These are phyloP conservation scores for Erigeron canadensis DNA, from an alignment of 129 eudicot genomes.

Conservation along the genomic window DNA sequence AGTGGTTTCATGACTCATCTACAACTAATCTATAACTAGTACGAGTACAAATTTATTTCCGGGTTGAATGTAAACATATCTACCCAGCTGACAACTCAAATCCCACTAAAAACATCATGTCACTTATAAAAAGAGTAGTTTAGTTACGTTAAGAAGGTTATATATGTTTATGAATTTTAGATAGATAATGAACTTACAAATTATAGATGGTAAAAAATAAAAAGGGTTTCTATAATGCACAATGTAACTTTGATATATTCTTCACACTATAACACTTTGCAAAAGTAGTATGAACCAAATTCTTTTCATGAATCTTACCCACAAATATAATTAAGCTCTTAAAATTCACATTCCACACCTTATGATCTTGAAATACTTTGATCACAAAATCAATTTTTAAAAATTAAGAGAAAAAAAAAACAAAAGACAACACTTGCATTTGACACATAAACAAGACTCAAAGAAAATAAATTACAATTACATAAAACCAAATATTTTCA, in stretches of 20 bases:
- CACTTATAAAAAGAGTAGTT: too few species aligned
- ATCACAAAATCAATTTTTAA: conserved; percentile 24
- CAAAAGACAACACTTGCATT: conserved; percentile 10
- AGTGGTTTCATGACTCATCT: conserved; percentile 5
- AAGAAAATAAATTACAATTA: conserved; percentile 21
- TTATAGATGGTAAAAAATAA: too few species aligned
- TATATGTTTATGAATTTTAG: too few species aligned
- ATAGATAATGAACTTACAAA: too few species aligned
- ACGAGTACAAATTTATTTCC: background rate
- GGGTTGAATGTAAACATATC: too few species aligned
- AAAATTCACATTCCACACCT: conserved; percentile 29
- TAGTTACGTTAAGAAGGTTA: too few species aligned
- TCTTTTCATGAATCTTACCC: conserved; percentile 11
- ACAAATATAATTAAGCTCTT: conserved; percentile 17
- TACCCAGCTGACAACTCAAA: too few species aligned
- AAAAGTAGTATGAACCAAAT: background rate
- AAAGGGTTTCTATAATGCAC: too few species aligned
- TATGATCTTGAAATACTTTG: conserved; percentile 33
- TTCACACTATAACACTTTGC: background rate
- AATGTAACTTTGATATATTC: too few species aligned
- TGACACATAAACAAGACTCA: conserved; percentile 14
- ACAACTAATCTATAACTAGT: background rate
- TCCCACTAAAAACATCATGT: too few species aligned
- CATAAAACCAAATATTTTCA: conserved; percentile 15
- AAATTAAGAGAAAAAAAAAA: background rate